phyloP scores from a whole-genome alignment of 805 yeast species.

The Candida caryicola region DNA sequence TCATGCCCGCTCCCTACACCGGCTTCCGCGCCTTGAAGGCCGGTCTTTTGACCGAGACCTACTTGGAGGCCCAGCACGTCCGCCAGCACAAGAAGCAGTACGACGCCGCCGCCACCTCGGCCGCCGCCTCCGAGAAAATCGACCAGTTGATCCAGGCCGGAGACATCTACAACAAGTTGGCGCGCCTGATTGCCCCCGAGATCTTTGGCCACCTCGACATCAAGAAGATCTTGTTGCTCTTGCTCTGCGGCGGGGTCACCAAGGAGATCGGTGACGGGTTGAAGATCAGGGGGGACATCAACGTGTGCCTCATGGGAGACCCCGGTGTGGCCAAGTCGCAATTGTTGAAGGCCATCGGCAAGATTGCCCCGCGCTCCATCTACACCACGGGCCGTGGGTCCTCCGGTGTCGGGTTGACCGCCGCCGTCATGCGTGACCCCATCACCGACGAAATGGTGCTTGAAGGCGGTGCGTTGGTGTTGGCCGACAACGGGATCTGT shows the following conservation, averaged over 20 bases:
- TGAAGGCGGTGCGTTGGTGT: constrained; percentile 96
- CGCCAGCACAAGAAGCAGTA: constrained; percentile 88
- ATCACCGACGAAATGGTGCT: constrained; percentile 98
- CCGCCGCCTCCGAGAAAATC: constrained; percentile 56
- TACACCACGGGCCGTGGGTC: constrained; percentile 99
- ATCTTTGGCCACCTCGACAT: constrained; percentile 93
- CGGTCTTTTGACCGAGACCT: constrained; percentile 91
- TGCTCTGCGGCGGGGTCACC: constrained; percentile 93
- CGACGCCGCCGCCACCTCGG: constrained; percentile 57
- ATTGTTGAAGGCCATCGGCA: constrained; percentile 82
- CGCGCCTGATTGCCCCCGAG: constrained; percentile 95
- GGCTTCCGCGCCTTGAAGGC: constrained; percentile 92
- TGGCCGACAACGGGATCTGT: constrained; percentile 97
- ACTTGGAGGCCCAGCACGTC: constrained; percentile 81
- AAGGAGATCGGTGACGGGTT: constrained; percentile 95
- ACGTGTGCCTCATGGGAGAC: constrained; percentile 95
- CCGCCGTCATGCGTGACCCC: constrained; percentile 98
- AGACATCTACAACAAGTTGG: constrained; percentile 72
- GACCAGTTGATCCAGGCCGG: constrained; percentile 56
- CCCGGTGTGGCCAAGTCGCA: constrained; percentile 99
- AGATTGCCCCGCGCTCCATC: constrained; percentile 93
- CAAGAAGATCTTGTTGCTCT: constrained; percentile 80
- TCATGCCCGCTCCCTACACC: constrained; percentile 91
- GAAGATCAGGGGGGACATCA: constrained; percentile 96
- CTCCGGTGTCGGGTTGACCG: constrained; percentile 97